Conservation (phyloP, 2,329 filamentous ascomycete species). For the Fusarium redolens region DNA sequence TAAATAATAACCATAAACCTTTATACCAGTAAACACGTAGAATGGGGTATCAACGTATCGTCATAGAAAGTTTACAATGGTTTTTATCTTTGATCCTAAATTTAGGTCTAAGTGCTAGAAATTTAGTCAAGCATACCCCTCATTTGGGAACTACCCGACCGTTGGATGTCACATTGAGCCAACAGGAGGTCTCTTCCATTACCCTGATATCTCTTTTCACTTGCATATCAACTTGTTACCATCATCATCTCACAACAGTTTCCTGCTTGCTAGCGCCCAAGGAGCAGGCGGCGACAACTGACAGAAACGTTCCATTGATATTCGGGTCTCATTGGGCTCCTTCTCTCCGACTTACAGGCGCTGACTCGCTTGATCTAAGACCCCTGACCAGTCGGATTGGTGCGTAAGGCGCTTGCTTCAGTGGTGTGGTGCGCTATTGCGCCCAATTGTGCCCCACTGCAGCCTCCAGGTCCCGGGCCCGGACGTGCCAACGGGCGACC, state of each 20-base stretch:
- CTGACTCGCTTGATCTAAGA: constrained; percentile 46
- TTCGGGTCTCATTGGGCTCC: constrained; percentile 31
- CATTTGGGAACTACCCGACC: constrained; percentile 23
- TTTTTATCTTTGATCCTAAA: constrained; percentile 12
- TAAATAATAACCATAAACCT: neutral
- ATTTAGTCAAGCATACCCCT: constrained; percentile 29
- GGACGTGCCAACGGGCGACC: constrained; percentile 35
- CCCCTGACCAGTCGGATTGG: constrained; percentile 49
- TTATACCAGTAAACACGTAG: neutral
- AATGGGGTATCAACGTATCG: neutral
- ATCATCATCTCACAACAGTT: constrained; percentile 13
- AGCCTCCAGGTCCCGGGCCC: constrained; percentile 17
- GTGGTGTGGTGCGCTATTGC: constrained; percentile 46
- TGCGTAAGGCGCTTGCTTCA: constrained; percentile 52
- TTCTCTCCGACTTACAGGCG: constrained; percentile 41
- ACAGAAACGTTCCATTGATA: constrained; percentile 4
- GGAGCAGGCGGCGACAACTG: constrained; percentile 18
- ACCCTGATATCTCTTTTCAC: constrained; percentile 6
- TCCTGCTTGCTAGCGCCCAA: constrained; percentile 28
- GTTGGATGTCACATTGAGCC: constrained; percentile 29
- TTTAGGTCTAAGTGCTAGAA: constrained; percentile 16
- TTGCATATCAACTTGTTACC: constrained; percentile 7
- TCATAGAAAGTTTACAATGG: neutral
- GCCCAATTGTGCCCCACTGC: constrained; percentile 32
- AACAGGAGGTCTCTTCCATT: constrained; percentile 1